Evolutionary conservation across 768 basidiomycete genomes (phyloP), one percentile per base, ranked within the genome.

Genomic region (Amanita inopinata): DNA sequence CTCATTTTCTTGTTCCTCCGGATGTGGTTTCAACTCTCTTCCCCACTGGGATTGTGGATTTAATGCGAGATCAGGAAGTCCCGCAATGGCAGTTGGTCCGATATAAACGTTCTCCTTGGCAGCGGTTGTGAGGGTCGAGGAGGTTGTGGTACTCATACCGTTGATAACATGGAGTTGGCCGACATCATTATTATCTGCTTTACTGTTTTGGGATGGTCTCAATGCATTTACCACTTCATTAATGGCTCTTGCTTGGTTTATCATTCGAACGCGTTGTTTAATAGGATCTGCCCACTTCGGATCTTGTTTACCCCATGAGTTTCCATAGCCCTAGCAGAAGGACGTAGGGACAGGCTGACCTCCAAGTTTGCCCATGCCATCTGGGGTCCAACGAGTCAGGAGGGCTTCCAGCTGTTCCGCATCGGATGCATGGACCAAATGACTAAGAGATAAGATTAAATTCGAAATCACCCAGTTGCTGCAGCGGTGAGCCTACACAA

Each of bases 341-440:
- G 46, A 46, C 37, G 43, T n/a, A n/a, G 33, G 37, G 36, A 54
- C 45, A 30, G 38, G 40, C 78, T 63, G 54, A 89, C 89, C 83
- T 66, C 83, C 87, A 38, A 92, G 65, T 62, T 93, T 92, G 46
- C 88, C 88, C 59, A 88, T 63, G 30, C 88, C 81, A 62, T 93
- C 90, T 33, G 84, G 83, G 27, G 84, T 83, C 89, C 91, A 92
- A 43, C 88, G 76, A 50, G 76, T 80, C 37, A 93, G 78, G 46
- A 93, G 70, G 18, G 84, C 89, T 59, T 87, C 85, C 24, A 86
- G 76, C 57, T 93, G 86, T 63, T 86, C 85, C 9, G 83, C 86
- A 62, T 91, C 86, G 45, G 86, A 90, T 22, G 91, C 89, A 64
- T 93, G 90, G 7, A 91, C 80, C 49, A 90, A 71, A 65, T 94